A percentile compares a stretch with the other conserved stretches of the same genome.
Evolutionary conservation across 305 asterid genomes (phyloP).

Genomic region (Ajuga reptans): DNA sequence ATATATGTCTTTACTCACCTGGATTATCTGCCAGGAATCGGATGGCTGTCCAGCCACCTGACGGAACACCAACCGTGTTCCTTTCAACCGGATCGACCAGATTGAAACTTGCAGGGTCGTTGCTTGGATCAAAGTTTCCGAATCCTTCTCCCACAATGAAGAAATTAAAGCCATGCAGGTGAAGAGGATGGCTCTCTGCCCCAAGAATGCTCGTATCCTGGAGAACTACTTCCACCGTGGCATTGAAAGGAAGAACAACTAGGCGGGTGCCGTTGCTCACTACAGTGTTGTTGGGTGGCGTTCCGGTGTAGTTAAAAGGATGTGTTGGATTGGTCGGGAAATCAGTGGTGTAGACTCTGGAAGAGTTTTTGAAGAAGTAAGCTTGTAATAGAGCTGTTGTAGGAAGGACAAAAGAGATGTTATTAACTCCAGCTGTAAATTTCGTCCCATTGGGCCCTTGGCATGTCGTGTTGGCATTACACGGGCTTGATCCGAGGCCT

Average conservation of each 20-base stretch:
- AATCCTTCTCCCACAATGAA: constrained; percentile 60
- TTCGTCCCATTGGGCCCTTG: constrained; percentile 65
- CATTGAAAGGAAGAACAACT: constrained; percentile 46
- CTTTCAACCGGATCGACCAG: constrained; percentile 65
- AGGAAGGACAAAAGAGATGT: constrained; percentile 49
- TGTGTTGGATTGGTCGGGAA: constrained; percentile 43
- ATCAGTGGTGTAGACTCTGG: constrained; percentile 47
- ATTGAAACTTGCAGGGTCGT: constrained; percentile 47
- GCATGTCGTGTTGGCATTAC: constrained; percentile 42
- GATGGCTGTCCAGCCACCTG: constrained; percentile 69
- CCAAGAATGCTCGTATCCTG: constrained; percentile 69
- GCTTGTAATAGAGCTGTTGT: constrained; percentile 46
- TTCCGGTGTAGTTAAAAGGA: constrained; percentile 60
- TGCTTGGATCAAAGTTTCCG: constrained; percentile 46
- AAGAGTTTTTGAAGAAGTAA: constrained; percentile 31
- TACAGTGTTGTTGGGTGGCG: constrained; percentile 52
- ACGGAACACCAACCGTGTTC: constrained; percentile 57
- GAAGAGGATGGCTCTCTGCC: constrained; percentile 68
- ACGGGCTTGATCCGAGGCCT: constrained; percentile 58
- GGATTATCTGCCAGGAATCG: constrained; percentile 69
- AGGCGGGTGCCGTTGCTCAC: constrained; percentile 47
- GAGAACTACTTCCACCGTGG: constrained; percentile 54
- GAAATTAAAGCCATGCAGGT: constrained; percentile 67
- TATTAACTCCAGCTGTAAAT: constrained; percentile 54
- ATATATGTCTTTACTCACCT: constrained; percentile 30